These are phyloP conservation scores for Drechslerella coelobrocha DNA, from an alignment of 2,329 filamentous ascomycete species.

Conservation along the genomic window DNA sequence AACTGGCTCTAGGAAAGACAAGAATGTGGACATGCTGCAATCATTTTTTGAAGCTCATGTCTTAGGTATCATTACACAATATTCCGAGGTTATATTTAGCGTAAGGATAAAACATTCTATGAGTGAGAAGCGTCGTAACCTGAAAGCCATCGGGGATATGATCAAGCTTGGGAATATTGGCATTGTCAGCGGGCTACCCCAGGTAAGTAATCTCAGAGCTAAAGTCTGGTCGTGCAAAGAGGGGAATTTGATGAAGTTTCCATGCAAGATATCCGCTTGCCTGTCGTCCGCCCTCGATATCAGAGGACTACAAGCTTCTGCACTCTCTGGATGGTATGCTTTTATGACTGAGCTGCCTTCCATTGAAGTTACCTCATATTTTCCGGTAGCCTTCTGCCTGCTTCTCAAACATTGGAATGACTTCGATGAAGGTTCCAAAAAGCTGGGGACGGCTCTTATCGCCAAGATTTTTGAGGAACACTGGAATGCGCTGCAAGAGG, in stretches of 20 bases:
- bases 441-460: constrained; percentile 69
- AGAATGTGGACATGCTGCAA: constrained; percentile 66
- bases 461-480: constrained; percentile 71
- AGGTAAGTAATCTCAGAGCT: constrained; percentile 66
- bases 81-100: constrained; percentile 81
- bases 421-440: constrained; percentile 69
- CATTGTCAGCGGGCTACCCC: constrained; percentile 80
- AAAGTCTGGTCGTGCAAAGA: too few relatives aligned
- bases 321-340: constrained; percentile 82
- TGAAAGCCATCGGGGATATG: constrained; percentile 87
- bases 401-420: constrained; percentile 79
- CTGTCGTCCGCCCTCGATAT: constrained; percentile 81
- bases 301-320: constrained; percentile 74
- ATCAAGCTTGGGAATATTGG: constrained; percentile 76
- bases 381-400: constrained; percentile 89
- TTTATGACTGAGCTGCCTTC: constrained; percentile 77
- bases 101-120: constrained; percentile 65
- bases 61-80: constrained; percentile 81
- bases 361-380: constrained; percentile 77
- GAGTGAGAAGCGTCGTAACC: constrained; percentile 76
- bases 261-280: constrained; percentile 77
- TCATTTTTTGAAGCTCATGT: constrained; percentile 82
- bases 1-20: constrained; percentile 60
- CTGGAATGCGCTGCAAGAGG: constrained; percentile 67
- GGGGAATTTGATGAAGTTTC: constrained; percentile 28